Conservation (phyloP, 805 yeast genomes). For the Candida ovalis region DNA sequence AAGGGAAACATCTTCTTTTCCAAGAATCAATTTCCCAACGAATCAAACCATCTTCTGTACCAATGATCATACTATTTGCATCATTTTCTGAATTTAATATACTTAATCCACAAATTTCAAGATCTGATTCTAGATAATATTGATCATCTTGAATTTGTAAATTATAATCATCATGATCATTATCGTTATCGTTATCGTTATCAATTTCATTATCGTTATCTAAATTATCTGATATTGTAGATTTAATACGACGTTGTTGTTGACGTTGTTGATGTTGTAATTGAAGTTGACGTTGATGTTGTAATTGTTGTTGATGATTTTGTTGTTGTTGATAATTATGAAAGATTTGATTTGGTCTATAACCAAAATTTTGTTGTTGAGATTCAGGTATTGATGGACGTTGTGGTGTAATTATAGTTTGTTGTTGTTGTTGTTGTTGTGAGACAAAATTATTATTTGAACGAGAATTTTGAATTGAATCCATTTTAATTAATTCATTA, state of each 20-base stretch:
- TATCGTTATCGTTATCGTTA: neutral
- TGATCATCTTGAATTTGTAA: slow-evolving; percentile 1
- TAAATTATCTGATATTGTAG: too few species aligned
- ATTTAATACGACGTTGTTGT: neutral
- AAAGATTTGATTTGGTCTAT: neutral
- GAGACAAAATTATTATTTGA: too few species aligned
- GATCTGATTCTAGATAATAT: slow-evolving; percentile 23
- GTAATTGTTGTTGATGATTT: neutral
- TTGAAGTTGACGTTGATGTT: neutral
- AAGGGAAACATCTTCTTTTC: slow-evolving; percentile 59
- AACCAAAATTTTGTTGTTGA: neutral
- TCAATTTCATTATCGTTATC: too few species aligned
- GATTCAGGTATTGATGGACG: neutral
- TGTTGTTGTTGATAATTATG: neutral
- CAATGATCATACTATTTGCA: slow-evolving; percentile 49
- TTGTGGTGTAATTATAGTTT: neutral
- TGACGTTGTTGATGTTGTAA: neutral
- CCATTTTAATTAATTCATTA: slow-evolving; percentile 23
- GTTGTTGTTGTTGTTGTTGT: neutral
- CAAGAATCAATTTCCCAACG: slow-evolving; percentile 67
- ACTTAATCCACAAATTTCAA: slow-evolving; percentile 59
- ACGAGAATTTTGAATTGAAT: neutral
- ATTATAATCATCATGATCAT: neutral
- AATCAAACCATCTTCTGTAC: slow-evolving; percentile 63
- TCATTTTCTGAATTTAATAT: slow-evolving; percentile 45